phyloP scores from a whole-genome alignment of 2,329 filamentous ascomycete species.

The Tolypocladium guangdongense region DNA sequence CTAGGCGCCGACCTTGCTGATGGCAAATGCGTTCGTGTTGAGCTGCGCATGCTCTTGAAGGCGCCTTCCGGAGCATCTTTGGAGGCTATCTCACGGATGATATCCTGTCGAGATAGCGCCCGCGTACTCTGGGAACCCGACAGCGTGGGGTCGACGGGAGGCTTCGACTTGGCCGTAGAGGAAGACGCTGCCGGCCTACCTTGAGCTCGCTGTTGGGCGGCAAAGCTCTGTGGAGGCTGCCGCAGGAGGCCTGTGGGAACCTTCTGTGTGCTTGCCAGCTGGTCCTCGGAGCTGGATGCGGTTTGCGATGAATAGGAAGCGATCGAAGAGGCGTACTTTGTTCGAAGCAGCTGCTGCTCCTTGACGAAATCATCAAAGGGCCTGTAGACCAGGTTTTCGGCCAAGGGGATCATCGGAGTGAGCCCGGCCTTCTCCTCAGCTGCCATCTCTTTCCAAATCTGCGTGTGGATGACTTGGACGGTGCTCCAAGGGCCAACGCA shows the following conservation, averaged over 20 bases:
- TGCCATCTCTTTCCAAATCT: slow-evolving; percentile 55
- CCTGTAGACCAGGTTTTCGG: slow-evolving; percentile 51
- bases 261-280: slow-evolving; percentile 19
- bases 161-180: slow-evolving; percentile 13
- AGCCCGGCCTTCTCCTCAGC: slow-evolving; percentile 57
- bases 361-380: slow-evolving; percentile 51
- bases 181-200: slow-evolving; percentile 27
- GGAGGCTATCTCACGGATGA: slow-evolving; percentile 10
- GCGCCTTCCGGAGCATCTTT: slow-evolving; percentile 12
- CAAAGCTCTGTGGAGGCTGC: slow-evolving; percentile 52
- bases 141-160: slow-evolving; percentile 11
- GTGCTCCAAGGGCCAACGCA: slow-evolving; percentile 45
- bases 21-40: slow-evolving; percentile 16
- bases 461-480: slow-evolving; percentile 36
- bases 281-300: slow-evolving; percentile 20
- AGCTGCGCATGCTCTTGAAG: slow-evolving; percentile 16
- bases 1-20: slow-evolving; percentile 14
- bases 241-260: slow-evolving; percentile 33
- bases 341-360: slow-evolving; percentile 36
- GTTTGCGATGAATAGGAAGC: slow-evolving; percentile 13
- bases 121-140: slow-evolving; percentile 20
- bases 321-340: slow-evolving; percentile 17
- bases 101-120: slow-evolving; percentile 15
- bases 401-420: slow-evolving; percentile 51
- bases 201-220: slow-evolving; percentile 53